Evolutionary conservation across 306 rosid genomes (phyloP), one percentile per base, ranked within the genome.

Genomic region (Cicer judaicum): DNA sequence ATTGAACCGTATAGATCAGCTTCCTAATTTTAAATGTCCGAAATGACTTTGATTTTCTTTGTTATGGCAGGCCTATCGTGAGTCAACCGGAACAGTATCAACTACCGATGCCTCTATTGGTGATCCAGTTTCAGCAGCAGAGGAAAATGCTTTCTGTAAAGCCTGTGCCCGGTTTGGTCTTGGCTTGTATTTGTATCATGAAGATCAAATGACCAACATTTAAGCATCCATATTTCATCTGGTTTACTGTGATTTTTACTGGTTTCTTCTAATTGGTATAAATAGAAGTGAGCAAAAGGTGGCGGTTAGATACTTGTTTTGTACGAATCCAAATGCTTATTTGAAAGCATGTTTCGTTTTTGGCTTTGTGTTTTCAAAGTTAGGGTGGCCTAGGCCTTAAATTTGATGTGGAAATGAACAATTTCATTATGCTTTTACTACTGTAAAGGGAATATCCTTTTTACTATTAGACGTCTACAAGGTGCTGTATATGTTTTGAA

Each of bases 101-200:
- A 77, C 96, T 61, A 55, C 64, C 5, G 90, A 87, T 48, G 83
- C 76, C 53, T 46, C 80, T 59, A 73, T n/a, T 36, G 83, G 41
- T 1, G 99, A 94, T 83, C 95, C 96, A 53, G 99, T 94, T 74
- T 90, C 96, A 16, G 95, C 95, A 13, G 99, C 99, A 0, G 97
- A 94, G 93, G 96, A 94, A 79, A 84, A 90, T 41, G 99, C 99
- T 68, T 94, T 94, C 75, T 92, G 97, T 88, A 92, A 85, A 70
- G 97, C 99, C 54, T 94, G 99, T 70, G 97, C 99, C 40, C 92
- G 99, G 68, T 92, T 94, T 81, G 99, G 99, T 77, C 99, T 94
- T 5, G 99, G 99, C 75, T 81, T 94, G 86, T 92, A 94, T 60
- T 86, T 94, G 84, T 92, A 88, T 68, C 99, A 94, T 68, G 91